Evolutionary conservation across 139 green algal genomes (phyloP), one percentile per base, ranked within the genome.

Genomic region (Pseudopediastrum boryanum): DNA sequence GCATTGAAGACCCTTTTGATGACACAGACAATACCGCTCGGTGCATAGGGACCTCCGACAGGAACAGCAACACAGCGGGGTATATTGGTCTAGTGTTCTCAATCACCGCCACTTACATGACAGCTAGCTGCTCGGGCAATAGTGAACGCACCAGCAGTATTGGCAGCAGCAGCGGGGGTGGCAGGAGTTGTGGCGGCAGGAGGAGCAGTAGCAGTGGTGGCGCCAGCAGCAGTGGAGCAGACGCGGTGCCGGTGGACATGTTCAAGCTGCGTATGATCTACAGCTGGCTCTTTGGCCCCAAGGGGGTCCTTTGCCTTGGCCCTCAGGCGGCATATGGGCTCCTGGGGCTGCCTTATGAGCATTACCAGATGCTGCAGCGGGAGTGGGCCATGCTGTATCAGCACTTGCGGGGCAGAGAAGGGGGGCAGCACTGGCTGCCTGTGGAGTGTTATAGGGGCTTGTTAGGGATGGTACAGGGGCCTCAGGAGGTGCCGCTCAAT

Each of bases 1-100:
- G 21, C 21, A 65, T 31, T 65, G 21, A 31, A 35, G 21, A 39
- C 36, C 2, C 23, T 38, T 21, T 35, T 27, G 35, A 8, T 65
- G 10, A 35, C 19, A 27, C 36, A 31, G 70, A 78, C 52, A 78
- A 78, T 52, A 78, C 70, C 23, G 70, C 70, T 29, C 51, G 70
- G 0, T 67, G 52, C 19, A 52, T 78, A 12, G 71, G 71, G 41
- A 67, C 71, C 25, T 56, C 68, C 56, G 69, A 70, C 71, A 33
- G 10, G 27, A 70, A 29, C 39, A n/a, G 33, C 33, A 66, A 33
- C 7, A 44, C 51, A 1, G 54, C 71, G 2, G 36, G 54, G 35
- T 78, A 78, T 56, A 70, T 78, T 33, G 71, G 54, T 4, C 43
- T 27, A 41, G 5, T 42, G 23, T 21, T 78, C 0, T 8, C 25